phyloP scores from a whole-genome alignment of 495 filamentous ascomycete species.

The Annulohypoxylon stygium region DNA sequence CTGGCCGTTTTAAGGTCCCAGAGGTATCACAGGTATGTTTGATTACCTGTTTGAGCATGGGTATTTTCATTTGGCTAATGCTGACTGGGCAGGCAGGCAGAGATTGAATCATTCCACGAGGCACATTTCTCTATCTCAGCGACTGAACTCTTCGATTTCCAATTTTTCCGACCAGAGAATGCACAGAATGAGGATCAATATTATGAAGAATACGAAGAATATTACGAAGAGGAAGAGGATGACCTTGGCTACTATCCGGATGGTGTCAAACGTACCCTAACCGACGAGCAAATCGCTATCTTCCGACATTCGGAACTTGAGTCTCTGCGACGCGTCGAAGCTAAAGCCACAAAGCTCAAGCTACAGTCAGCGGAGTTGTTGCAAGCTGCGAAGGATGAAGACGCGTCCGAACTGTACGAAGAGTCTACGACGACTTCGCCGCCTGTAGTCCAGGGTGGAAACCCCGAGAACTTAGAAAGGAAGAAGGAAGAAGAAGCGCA shows the following conservation, averaged over 20 bases:
- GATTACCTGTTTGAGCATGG: not conserved
- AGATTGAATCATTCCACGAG: slow-evolving; percentile 77
- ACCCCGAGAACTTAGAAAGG: slow-evolving; percentile 46
- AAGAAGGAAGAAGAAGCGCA: slow-evolving; percentile 38
- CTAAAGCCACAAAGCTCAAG: slow-evolving; percentile 43
- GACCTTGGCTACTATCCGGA: slow-evolving; percentile 92
- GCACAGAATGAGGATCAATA: slow-evolving; percentile 35
- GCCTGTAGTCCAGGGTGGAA: slow-evolving; percentile 21
- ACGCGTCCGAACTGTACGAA: not conserved
- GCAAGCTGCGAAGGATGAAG: slow-evolving; percentile 28
- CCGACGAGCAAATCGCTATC: slow-evolving; percentile 90
- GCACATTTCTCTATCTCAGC: slow-evolving; percentile 68
- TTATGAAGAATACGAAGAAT: slow-evolving; percentile 51
- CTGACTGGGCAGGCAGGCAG: slow-evolving; percentile 67
- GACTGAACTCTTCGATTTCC: slow-evolving; percentile 62
- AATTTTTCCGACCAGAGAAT: slow-evolving; percentile 58
- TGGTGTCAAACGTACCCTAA: slow-evolving; percentile 90
- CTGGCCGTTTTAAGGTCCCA: slow-evolving; percentile 45
- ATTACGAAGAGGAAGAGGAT: slow-evolving; percentile 65
- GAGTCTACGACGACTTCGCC: slow-evolving; percentile 15
- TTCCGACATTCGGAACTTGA: slow-evolving; percentile 93
- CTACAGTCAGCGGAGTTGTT: slow-evolving; percentile 26
- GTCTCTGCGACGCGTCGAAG: slow-evolving; percentile 67
- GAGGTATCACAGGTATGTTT: slow-evolving; percentile 66
- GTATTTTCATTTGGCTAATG: slow-evolving; percentile 35